phyloP scores from a whole-genome alignment of 2,329 filamentous ascomycete genomes.

The Grosmannia penicillata region DNA sequence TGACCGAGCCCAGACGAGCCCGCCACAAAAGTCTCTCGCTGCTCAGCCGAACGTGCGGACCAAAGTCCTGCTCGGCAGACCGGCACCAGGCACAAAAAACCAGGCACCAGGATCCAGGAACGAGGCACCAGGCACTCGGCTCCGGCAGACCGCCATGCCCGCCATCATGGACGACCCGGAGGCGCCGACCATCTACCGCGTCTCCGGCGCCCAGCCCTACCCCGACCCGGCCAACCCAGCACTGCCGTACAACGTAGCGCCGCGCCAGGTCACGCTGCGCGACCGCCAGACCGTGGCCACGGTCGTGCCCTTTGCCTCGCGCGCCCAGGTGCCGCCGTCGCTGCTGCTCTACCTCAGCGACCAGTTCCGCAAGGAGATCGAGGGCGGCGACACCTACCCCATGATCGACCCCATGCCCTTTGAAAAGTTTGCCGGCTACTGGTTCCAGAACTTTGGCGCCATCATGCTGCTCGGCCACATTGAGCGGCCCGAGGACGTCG shows the following conservation, averaged over 20 bases:
- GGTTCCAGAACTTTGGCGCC: constrained; percentile 82
- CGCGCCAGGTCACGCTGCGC: constrained; percentile 66
- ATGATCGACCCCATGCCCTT: constrained; percentile 65
- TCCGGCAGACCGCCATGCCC: constrained; percentile 52
- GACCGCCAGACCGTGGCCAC: constrained; percentile 76
- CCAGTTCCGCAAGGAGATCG: constrained; percentile 79
- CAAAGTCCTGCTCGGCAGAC: too few relatives aligned
- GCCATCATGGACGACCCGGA: constrained; percentile 67
- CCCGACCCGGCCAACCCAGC: constrained; percentile 45
- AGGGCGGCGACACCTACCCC: constrained; percentile 82
- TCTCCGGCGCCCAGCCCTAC: constrained; percentile 51
- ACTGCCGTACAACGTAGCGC: constrained; percentile 53
- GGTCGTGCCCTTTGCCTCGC: constrained; percentile 68
- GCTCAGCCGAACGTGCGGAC: too few relatives aligned
- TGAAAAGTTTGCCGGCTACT: constrained; percentile 67
- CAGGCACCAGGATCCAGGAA: too few relatives aligned
- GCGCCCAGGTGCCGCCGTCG: constrained; percentile 58
- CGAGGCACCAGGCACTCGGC: too few relatives aligned
- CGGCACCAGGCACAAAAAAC: too few relatives aligned
- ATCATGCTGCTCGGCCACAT: constrained; percentile 76
- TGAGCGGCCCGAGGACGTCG: constrained; percentile 39
- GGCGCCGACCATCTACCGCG: constrained; percentile 53
- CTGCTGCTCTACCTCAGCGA: constrained; percentile 66
- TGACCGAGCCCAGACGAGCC: too few relatives aligned
- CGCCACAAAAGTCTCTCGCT: too few relatives aligned